Conservation (phyloP, 2,329 filamentous ascomycete genomes). For the Furcasterigmium sp. region DNA sequence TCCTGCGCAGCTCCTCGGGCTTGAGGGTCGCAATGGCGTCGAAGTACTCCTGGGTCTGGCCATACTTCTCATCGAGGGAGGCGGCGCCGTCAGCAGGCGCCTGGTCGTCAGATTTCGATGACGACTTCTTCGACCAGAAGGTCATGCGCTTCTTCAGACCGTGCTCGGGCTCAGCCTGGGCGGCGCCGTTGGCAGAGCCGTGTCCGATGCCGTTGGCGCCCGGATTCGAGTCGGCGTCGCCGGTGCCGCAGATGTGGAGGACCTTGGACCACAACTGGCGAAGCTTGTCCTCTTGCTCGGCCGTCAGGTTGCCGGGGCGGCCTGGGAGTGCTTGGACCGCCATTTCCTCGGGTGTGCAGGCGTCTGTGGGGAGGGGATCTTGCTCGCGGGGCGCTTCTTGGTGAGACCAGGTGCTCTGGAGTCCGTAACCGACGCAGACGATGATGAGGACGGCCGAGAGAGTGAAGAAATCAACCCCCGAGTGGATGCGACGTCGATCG, state of each 20-base stretch:
- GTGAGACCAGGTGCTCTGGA: constrained; percentile 5
- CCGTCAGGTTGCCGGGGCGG: constrained; percentile 79
- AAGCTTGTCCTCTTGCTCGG: constrained; percentile 82
- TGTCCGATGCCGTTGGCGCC: neutral
- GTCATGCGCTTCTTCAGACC: neutral
- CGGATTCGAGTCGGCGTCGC: constrained; percentile 17
- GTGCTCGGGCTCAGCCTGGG: neutral
- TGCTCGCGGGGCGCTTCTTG: neutral
- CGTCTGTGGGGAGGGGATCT: neutral
- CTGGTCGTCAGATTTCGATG: constrained; percentile 11
- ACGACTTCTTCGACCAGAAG: constrained; percentile 1
- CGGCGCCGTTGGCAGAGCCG: neutral
- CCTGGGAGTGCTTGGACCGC: constrained; percentile 52
- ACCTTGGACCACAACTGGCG: constrained; percentile 79
- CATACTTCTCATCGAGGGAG: constrained; percentile 77
- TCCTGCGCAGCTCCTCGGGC: constrained; percentile 71
- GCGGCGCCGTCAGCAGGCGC: constrained; percentile 16
- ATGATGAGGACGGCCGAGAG: constrained; percentile 7
- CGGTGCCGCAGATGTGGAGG: constrained; percentile 69
- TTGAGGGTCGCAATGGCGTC: constrained; percentile 71
- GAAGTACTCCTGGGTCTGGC: constrained; percentile 80
- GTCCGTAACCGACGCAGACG: constrained; percentile 7
- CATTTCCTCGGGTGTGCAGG: constrained; percentile 24
- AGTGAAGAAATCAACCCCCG: constrained; percentile 8
- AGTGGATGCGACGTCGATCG: constrained; percentile 5